These are phyloP conservation scores for Crithidia acanthocephali DNA, from an alignment of 208 protist genomes.

Conservation along the genomic window DNA sequence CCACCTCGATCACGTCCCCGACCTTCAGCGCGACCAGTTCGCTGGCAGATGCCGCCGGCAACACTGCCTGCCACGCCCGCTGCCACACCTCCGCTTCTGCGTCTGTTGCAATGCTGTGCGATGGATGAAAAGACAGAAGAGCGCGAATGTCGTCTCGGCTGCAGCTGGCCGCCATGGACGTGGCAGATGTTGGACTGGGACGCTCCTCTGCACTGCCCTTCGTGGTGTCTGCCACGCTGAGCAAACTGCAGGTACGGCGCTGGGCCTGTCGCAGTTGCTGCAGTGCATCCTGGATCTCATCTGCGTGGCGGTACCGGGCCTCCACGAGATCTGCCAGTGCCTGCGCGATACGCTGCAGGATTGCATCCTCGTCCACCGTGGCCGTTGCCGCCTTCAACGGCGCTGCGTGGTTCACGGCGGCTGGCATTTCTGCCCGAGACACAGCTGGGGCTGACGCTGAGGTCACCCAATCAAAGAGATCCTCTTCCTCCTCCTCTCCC, in stretches of 20 bases:
- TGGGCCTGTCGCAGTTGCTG: constrained; percentile 21
- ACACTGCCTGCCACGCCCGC: constrained; percentile 14
- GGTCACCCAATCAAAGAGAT: constrained; percentile 33
- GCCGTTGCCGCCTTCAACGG: background rate
- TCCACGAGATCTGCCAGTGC: constrained; percentile 22
- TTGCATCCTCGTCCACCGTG: background rate
- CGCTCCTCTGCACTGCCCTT: background rate
- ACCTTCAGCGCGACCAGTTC: background rate
- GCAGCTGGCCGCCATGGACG: background rate
- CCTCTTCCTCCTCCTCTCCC: constrained; percentile 3
- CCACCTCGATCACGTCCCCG: constrained; percentile 1
- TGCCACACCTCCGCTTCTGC: constrained; percentile 28
- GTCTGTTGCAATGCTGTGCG: constrained; percentile 23
- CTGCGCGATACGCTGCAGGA: constrained; percentile 10
- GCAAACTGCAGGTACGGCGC: background rate
- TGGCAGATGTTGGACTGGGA: constrained; percentile 7
- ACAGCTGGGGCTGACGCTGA: background rate
- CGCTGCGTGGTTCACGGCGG: background rate
- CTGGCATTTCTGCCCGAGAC: background rate
- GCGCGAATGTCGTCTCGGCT: background rate
- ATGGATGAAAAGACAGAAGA: constrained; percentile 15
- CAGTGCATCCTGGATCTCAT: constrained; percentile 6
- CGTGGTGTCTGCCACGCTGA: background rate
- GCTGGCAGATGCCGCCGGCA: background rate
- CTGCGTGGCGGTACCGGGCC: constrained; percentile 2